Conservation (phyloP, 768 basidiomycete species). For the Kwoniella sp. region DNA sequence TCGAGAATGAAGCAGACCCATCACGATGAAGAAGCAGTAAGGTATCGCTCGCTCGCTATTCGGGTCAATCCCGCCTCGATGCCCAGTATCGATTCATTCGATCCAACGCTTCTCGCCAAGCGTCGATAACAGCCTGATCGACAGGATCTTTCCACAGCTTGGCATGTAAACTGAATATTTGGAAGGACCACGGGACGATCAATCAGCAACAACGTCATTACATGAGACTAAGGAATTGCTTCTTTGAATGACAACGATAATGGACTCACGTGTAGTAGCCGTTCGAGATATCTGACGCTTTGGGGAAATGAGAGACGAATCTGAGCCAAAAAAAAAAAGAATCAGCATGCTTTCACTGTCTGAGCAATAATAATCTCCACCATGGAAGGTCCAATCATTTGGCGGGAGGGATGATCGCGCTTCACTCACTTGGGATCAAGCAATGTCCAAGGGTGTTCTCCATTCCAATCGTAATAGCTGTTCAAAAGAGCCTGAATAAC, state of each 20-base stretch:
- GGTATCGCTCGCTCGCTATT: too few relatives aligned
- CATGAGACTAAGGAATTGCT: too few relatives aligned
- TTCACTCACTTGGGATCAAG: slow-evolving; percentile 23
- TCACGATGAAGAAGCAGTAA: too few relatives aligned
- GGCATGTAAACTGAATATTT: slow-evolving; percentile 20
- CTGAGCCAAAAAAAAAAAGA: neutral
- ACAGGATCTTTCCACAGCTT: slow-evolving; percentile 27
- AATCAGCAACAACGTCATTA: too few relatives aligned
- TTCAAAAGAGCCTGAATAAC: slow-evolving; percentile 22
- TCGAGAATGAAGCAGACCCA: too few relatives aligned
- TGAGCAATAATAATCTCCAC: too few relatives aligned
- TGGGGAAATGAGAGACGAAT: slow-evolving; percentile 21
- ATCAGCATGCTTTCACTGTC: slow-evolving; percentile 6
- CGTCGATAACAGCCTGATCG: neutral
- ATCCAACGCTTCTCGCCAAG: slow-evolving; percentile 3
- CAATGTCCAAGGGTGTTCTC: slow-evolving; percentile 20
- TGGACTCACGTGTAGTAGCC: slow-evolving; percentile 17
- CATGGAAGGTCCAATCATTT: too few relatives aligned
- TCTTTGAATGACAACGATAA: too few relatives aligned
- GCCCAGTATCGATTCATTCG: slow-evolving; percentile 12
- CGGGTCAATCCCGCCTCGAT: neutral
- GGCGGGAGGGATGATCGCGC: too few relatives aligned
- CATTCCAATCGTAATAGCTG: slow-evolving; percentile 18
- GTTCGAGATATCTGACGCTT: slow-evolving; percentile 2
- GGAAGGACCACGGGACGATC: too few relatives aligned